phyloP scores from a whole-genome alignment of 1,139 yeast genomes.

The Geotrichum histeridarum region DNA sequence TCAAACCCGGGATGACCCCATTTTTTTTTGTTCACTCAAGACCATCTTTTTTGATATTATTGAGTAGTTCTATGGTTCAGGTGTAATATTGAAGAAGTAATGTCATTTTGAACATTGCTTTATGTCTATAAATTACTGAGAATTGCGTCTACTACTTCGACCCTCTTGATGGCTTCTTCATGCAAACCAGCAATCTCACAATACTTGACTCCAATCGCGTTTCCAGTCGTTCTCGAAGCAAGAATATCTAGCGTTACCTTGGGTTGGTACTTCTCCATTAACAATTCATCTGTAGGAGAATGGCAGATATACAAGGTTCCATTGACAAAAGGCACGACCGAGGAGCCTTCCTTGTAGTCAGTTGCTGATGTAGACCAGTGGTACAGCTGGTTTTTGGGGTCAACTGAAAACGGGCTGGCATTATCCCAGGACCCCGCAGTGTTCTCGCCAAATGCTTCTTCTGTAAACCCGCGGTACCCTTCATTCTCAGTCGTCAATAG shows the following conservation, averaged over 20 bases:
- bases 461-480: constrained; percentile 42
- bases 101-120: background rate
- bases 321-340: constrained; percentile 2
- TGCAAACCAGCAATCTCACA: constrained; percentile 33
- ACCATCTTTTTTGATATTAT: too few species aligned
- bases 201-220: constrained; percentile 7
- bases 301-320: constrained; percentile 34
- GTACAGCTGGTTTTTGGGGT: background rate
- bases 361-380: constrained; percentile 12
- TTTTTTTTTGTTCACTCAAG: background rate
- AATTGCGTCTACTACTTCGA: constrained; percentile 16
- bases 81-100: background rate
- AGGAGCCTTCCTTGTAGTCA: background rate
- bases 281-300: constrained; percentile 39
- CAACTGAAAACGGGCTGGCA: constrained; percentile 27
- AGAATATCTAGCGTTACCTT: constrained; percentile 27
- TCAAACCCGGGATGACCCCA: constrained; percentile 22
- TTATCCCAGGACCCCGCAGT: constrained; percentile 30
- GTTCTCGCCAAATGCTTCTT: constrained; percentile 43
- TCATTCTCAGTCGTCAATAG: constrained; percentile 45
- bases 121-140: constrained; percentile 10
- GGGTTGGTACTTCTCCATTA: constrained; percentile 34
- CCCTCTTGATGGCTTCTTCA: constrained; percentile 28
- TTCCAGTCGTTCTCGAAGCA: background rate
- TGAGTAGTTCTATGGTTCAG: too few species aligned